A percentile compares a stretch with the other conserved stretches of the same genome.
Conservation (phyloP, 1,139 yeast species). For the Geotrichum citri-aurantii region DNA sequence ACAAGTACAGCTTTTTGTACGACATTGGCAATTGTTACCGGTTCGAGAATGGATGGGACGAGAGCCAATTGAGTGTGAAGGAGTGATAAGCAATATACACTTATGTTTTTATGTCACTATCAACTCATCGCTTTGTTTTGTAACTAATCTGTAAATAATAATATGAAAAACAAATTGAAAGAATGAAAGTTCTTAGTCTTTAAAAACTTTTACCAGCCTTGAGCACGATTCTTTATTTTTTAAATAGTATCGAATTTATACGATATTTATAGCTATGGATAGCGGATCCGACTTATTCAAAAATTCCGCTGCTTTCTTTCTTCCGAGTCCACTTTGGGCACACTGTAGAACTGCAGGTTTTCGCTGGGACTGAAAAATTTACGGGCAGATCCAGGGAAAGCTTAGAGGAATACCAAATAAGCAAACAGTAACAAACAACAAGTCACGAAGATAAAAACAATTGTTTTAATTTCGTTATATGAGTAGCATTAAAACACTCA, state of each 20-base stretch:
- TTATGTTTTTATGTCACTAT: too few species aligned
- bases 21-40: constrained; percentile 22
- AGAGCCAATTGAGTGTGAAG: neutral
- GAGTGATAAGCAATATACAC: too few species aligned
- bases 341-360: too few species aligned
- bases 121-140: neutral
- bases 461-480: too few species aligned
- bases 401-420: neutral
- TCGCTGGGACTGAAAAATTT: neutral
- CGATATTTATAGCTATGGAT: neutral
- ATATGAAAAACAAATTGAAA: too few species aligned
- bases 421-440: too few species aligned
- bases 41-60: constrained; percentile 21
- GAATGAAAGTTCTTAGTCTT: too few species aligned
- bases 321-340: neutral
- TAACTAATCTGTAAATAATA: neutral
- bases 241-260: too few species aligned
- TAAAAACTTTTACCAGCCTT: too few species aligned
- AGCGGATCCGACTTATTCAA: neutral
- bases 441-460: too few species aligned
- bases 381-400: too few species aligned
- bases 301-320: neutral
- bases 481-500: neutral
- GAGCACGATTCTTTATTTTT: neutral
- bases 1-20: constrained; percentile 20